Evolutionary conservation across 2,329 filamentous ascomycete genomes (phyloP).

Genomic region (Exophiala bonariae): DNA sequence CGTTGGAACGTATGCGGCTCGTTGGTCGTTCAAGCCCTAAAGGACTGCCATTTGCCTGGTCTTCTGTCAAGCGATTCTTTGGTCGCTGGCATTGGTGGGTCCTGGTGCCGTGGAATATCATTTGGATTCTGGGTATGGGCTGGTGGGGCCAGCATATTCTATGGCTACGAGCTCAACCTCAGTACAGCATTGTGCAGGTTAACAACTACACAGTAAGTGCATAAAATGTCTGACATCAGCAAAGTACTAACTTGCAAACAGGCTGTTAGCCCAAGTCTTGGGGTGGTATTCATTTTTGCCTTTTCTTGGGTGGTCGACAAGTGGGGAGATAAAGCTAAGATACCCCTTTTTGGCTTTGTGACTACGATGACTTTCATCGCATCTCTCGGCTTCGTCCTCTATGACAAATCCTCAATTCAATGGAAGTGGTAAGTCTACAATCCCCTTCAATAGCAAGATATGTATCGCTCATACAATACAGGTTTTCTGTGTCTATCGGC

Average conservation of each 20-base stretch:
- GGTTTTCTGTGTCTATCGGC: constrained; percentile 2
- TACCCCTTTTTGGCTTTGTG: constrained; percentile 10
- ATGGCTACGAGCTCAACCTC: constrained; percentile 1
- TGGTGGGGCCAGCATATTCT: constrained; percentile 1
- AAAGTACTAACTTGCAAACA: background rate
- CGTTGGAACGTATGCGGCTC: constrained; percentile 6
- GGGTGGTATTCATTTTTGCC: constrained; percentile 6
- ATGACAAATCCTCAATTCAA: constrained; percentile 2
- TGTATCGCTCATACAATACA: background rate
- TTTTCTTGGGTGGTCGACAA: constrained; percentile 8
- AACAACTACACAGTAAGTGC: constrained; percentile 6
- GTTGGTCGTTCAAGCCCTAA: constrained; percentile 8
- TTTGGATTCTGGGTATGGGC: constrained; percentile 2
- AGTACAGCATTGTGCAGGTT: constrained; percentile 1
- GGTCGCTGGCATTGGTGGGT: constrained; percentile 13
- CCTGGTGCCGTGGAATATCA: constrained; percentile 6
- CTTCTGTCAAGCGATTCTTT: constrained; percentile 10
- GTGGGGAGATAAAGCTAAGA: constrained; percentile 7
- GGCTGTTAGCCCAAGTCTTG: constrained; percentile 7
- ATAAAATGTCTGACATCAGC: background rate
- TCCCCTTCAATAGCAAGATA: too few relatives aligned
- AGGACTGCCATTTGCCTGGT: constrained; percentile 2
- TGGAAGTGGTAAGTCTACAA: constrained; percentile 7
- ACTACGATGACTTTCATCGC: constrained; percentile 1
- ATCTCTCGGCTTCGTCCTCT: constrained; percentile 4